Percentiles rank a stretch among this genome's conserved stretches.
Conservation (phyloP, 108 stramenopile genomes). For the Skeletonema costatum region DNA sequence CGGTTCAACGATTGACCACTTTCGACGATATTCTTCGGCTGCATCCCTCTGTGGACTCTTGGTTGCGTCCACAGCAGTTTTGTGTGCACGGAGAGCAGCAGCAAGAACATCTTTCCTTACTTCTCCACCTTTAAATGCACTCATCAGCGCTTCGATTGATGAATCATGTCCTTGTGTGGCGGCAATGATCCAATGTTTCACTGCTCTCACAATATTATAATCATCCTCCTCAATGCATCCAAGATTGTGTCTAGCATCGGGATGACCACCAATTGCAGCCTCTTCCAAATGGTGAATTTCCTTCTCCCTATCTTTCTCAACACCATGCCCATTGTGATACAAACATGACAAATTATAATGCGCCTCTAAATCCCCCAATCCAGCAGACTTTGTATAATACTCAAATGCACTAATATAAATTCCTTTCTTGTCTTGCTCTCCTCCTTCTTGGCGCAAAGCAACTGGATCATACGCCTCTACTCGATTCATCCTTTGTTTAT, state of each 20-base stretch:
- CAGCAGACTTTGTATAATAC: not conserved
- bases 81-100: not conserved
- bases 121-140: not conserved
- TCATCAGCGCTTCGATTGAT: not conserved
- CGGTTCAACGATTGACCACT: not conserved
- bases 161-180: not conserved
- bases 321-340: not conserved
- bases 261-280: conserved; percentile 5
- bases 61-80: not conserved
- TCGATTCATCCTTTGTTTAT: not conserved
- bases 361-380: not conserved
- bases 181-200: conserved; percentile 7
- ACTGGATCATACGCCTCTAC: not conserved
- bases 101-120: not conserved
- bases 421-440: not conserved
- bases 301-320: not conserved
- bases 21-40: not conserved
- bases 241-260: not conserved
- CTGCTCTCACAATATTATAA: not conserved
- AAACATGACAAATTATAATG: not conserved
- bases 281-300: not conserved
- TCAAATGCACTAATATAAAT: not conserved
- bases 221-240: not conserved
- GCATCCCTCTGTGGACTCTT: not conserved
- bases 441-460: not conserved